Conservation (phyloP, 2,329 filamentous ascomycete genomes). For the Apiospora pterosperma region DNA sequence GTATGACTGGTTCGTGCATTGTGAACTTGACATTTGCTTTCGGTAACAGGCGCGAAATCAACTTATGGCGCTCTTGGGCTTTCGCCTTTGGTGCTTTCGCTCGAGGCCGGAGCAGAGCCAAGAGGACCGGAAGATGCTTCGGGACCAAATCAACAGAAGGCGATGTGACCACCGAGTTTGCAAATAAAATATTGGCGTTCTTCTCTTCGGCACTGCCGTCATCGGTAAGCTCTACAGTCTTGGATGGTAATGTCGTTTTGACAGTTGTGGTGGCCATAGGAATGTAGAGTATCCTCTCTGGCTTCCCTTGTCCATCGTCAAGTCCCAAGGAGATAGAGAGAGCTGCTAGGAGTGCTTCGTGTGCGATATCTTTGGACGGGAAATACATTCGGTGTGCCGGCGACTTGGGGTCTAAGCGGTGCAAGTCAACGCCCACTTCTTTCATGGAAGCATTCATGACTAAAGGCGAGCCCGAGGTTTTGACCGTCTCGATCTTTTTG, state of each 20-base stretch:
- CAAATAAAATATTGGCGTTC: slow-evolving; percentile 94
- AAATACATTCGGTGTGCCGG: slow-evolving; percentile 99
- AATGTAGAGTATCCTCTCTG: slow-evolving; percentile 85
- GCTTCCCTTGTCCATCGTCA: slow-evolving; percentile 82
- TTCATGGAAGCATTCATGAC: slow-evolving; percentile 91
- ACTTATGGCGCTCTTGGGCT: slow-evolving; percentile 54
- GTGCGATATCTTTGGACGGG: slow-evolving; percentile 84
- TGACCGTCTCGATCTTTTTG: slow-evolving; percentile 69
- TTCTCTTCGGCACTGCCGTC: slow-evolving; percentile 73
- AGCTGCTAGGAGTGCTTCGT: slow-evolving; percentile 88
- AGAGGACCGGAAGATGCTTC: slow-evolving; percentile 80
- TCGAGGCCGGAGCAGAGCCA: slow-evolving; percentile 68
- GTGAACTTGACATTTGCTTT: slow-evolving; percentile 95
- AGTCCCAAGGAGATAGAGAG: slow-evolving; percentile 89
- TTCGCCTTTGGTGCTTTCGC: slow-evolving; percentile 36
- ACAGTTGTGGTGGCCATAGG: slow-evolving; percentile 97
- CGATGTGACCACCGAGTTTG: slow-evolving; percentile 93
- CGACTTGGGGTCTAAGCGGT: slow-evolving; percentile 86
- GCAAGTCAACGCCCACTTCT: slow-evolving; percentile 88
- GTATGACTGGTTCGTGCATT: slow-evolving; percentile 90
- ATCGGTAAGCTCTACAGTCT: slow-evolving; percentile 78
- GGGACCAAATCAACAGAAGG: slow-evolving; percentile 92
- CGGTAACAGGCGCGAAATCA: slow-evolving; percentile 87
- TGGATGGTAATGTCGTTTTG: slow-evolving; percentile 90
- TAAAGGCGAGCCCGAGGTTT: slow-evolving; percentile 66